Evolutionary conservation across 306 rosid genomes (phyloP).

Genomic region (Cyclanthera cordifolia): DNA sequence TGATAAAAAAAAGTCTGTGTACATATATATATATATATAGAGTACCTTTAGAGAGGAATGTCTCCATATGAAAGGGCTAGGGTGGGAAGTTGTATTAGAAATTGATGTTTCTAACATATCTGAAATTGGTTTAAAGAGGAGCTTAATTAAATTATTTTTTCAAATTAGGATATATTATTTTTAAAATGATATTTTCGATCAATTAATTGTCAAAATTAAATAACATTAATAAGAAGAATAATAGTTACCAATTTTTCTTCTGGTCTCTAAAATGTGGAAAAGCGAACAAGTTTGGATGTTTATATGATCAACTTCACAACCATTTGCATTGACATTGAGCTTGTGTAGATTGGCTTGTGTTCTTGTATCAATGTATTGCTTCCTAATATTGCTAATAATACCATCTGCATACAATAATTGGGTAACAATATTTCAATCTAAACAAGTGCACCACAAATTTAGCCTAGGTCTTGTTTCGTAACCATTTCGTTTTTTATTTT

Average conservation of each 20-base stretch:
- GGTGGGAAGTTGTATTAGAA: neutral
- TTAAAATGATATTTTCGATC: too few relatives aligned
- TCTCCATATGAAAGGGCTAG: neutral
- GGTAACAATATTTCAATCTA: neutral
- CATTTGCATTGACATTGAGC: slow-evolving; percentile 6
- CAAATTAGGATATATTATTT: too few relatives aligned
- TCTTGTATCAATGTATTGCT: slow-evolving; percentile 2
- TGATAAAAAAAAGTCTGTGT: too few relatives aligned
- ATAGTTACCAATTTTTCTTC: neutral
- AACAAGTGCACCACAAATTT: too few relatives aligned
- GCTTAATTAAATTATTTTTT: too few relatives aligned
- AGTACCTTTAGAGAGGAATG: neutral
- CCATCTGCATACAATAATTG: neutral
- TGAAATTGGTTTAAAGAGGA: neutral
- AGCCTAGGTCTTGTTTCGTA: too few relatives aligned
- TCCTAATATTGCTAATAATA: slow-evolving; percentile 6
- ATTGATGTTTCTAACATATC: neutral
- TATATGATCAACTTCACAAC: neutral
- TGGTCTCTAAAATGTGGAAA: neutral
- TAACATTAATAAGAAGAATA: too few relatives aligned
- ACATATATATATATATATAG: too few relatives aligned
- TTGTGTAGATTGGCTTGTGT: slow-evolving; percentile 1
- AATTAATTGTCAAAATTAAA: too few relatives aligned
- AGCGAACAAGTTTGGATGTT: neutral
- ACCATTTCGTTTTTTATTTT: too few relatives aligned